Percentiles rank a stretch among this genome's conserved stretches.
phyloP scores from a whole-genome alignment of 371 early-diverging fungal genomes.

The Mucor irregularis region DNA sequence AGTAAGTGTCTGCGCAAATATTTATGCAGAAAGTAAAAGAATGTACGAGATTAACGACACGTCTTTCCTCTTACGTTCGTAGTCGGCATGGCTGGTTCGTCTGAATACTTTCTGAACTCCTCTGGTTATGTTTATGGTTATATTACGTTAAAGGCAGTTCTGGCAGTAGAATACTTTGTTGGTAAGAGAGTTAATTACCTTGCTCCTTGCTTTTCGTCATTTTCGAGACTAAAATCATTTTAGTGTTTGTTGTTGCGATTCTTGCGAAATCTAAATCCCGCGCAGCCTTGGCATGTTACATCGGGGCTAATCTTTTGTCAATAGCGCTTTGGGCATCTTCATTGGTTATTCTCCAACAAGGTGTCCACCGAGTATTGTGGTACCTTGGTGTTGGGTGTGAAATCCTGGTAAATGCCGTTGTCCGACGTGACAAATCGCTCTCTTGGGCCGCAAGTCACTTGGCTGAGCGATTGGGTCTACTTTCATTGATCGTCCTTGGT shows the following conservation, averaged over 20 bases:
- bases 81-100: constrained; percentile 54
- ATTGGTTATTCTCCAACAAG: constrained; percentile 35
- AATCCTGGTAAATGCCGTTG: constrained; percentile 48
- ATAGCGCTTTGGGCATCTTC: constrained; percentile 57
- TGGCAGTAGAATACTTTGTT: constrained; percentile 56
- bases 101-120: constrained; percentile 49
- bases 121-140: constrained; percentile 53
- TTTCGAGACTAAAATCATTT: neutral
- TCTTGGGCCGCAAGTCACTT: constrained; percentile 65
- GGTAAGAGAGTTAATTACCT: constrained; percentile 45
- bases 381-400: constrained; percentile 51
- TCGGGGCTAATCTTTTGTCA: constrained; percentile 51
- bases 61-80: too few relatives aligned
- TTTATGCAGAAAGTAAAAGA: too few relatives aligned
- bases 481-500: constrained; percentile 57
- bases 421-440: constrained; percentile 48
- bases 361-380: constrained; percentile 56
- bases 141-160: constrained; percentile 50
- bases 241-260: constrained; percentile 44
- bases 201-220: neutral
- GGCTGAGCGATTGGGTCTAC: constrained; percentile 57
- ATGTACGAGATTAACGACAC: neutral
- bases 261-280: constrained; percentile 48
- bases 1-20: constrained; percentile 29
- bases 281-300: constrained; percentile 38